Percentiles rank a stretch among this genome's conserved stretches.
These are phyloP conservation scores for Hippophae rhamnoides DNA, from an alignment of 306 rosid genomes.

Conservation along the genomic window DNA sequence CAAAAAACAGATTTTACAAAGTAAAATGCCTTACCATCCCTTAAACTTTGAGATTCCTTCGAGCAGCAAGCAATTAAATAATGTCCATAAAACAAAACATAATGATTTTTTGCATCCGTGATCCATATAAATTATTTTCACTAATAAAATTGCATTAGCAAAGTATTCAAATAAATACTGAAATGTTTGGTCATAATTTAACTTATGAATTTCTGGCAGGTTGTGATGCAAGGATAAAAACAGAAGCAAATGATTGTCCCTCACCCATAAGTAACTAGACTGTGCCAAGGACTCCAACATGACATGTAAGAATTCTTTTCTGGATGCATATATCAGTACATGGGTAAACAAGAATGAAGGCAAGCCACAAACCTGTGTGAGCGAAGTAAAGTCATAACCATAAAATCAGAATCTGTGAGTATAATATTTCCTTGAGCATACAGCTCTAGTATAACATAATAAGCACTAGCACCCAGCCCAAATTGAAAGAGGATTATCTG, in stretches of 20 bases:
- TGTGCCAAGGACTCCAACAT: not conserved
- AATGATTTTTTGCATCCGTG: no score
- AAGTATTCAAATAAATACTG: no score
- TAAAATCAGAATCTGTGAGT: conserved; percentile 69
- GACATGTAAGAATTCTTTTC: not conserved
- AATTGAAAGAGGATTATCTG: conserved; percentile 94
- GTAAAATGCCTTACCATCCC: no score
- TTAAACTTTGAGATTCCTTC: no score
- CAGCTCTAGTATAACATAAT: conserved; percentile 83
- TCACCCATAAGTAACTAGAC: not conserved
- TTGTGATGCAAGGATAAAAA: no score
- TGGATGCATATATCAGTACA: not conserved
- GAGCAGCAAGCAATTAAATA: no score
- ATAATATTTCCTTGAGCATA: conserved; percentile 93
- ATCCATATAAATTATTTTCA: no score
- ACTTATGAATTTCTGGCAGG: no score
- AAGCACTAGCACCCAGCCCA: conserved; percentile 86
- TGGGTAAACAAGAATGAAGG: not conserved
- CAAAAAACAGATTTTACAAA: no score
- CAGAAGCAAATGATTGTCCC: not conserved
- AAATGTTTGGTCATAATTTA: no score
- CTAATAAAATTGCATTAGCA: no score
- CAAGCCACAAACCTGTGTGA: conserved; percentile 64
- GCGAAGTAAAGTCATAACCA: conserved; percentile 91
- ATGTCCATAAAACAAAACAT: no score